Base-by-base conservation (phyloP, 2,329 filamentous ascomycete genomes). In the Trichoderma aggressivum region DNA sequence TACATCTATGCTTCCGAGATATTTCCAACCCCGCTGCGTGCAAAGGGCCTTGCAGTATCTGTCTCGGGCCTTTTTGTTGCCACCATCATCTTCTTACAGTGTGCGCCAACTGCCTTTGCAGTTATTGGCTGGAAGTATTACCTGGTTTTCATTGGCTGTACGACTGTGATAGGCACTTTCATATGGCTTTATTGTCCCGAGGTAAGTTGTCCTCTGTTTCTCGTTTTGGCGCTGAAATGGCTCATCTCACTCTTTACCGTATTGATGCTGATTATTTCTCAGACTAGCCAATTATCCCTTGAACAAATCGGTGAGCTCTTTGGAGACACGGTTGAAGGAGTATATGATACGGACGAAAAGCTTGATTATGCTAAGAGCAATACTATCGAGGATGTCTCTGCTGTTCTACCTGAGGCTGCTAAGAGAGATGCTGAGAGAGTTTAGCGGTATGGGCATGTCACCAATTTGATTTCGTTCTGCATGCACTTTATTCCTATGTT, bases 61-160 rank as follows among this genome's bases (percentile, higher is more conserved):
- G 56, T 69, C 28, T 60, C 50, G 0, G 56, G 53, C 7, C 53
- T 69, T 30, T 60, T 61, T 24, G 34, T 61, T 32, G 65, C 65
- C 4, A 61, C 50, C 7, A 61, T 69, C 8, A 47, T 69, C 11
- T 69, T 47, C 32, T 16, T 60, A 10, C 56, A 59, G 7, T 32
- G 32, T 24, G 65, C 65, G 2, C 65, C 65, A 34, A 69, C 65
- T 16, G 65, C 65, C 10, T 69, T 61, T 30, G 53, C 65, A 18
- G n/a, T 30, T 14, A 69, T 69, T 62, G 65, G 65, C 4, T 69
- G 65, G 65, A 39, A 56, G 30, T 69, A 69, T 36, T 69, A 69
- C 32, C 34, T 69, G 24, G 65, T 69, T 24, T 69, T 69, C 26
- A 60, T 69, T 12, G 26, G 11, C 18, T 32, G 43, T 16, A 32